Conservation (phyloP, 257 asterid species). For the Solanum phureja region DNA sequence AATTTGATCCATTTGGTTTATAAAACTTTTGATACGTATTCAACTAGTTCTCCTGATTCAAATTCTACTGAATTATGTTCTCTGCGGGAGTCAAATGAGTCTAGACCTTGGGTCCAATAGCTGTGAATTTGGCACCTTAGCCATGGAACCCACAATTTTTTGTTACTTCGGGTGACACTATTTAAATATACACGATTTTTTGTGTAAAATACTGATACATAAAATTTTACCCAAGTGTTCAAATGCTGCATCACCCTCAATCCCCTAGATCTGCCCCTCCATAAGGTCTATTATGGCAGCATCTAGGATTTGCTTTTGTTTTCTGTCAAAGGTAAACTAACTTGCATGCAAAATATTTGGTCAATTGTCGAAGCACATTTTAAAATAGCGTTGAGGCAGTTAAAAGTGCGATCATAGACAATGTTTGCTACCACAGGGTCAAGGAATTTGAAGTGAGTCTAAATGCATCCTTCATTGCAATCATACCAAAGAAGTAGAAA, state of each 20-base stretch:
- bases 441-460: not conserved
- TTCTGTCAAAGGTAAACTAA: not conserved
- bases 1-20: not conserved
- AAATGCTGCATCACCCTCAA: not conserved
- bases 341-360: not conserved
- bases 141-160: not conserved
- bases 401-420: not conserved
- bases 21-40: not conserved
- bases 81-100: not conserved
- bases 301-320: not conserved
- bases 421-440: not conserved
- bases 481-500: not conserved
- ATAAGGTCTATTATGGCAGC: not conserved
- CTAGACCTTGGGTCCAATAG: not conserved
- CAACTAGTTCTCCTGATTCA: not conserved
- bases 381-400: not conserved
- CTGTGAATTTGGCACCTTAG: not conserved
- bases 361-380: not conserved
- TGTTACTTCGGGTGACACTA: not conserved
- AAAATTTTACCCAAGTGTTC: not conserved
- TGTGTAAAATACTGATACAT: not conserved
- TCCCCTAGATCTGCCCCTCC: not conserved
- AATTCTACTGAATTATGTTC: not conserved
- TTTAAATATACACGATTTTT: not conserved
- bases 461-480: not conserved